Evolutionary conservation across 1,139 yeast genomes (phyloP).

Genomic region (Hemisphaericaspora xylofermentans): DNA sequence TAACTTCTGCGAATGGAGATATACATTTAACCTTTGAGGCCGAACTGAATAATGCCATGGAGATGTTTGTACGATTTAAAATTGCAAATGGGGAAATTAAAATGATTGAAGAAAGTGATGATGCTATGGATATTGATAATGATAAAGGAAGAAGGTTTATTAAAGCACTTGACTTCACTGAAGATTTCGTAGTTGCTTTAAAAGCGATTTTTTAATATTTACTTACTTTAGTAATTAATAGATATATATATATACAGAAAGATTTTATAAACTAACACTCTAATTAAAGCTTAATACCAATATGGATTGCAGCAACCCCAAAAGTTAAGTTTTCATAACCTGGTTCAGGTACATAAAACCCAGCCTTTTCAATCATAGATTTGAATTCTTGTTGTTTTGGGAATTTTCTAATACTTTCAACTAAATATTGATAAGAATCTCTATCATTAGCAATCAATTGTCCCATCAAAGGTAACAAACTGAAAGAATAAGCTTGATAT

Average conservation of each 20-base stretch:
- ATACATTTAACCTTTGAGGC: slow-evolving; percentile 26
- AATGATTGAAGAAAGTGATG: slow-evolving; percentile 6
- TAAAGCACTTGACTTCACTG: slow-evolving; percentile 30
- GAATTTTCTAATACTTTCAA: slow-evolving; percentile 87
- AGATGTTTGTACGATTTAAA: slow-evolving; percentile 21
- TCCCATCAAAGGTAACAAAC: slow-evolving; percentile 89
- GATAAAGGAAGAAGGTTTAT: slow-evolving; percentile 19
- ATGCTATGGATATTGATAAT: slow-evolving; percentile 23
- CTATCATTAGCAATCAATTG: slow-evolving; percentile 92
- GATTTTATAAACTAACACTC: not conserved
- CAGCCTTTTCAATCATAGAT: slow-evolving; percentile 90
- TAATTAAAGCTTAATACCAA: slow-evolving; percentile 75
- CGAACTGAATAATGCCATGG: slow-evolving; percentile 12
- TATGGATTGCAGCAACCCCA: slow-evolving; percentile 95
- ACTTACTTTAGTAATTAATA: slow-evolving; percentile 24
- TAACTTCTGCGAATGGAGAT: slow-evolving; percentile 22
- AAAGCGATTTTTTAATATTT: slow-evolving; percentile 11
- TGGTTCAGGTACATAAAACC: slow-evolving; percentile 79
- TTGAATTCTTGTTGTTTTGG: slow-evolving; percentile 92
- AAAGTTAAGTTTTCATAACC: slow-evolving; percentile 96
- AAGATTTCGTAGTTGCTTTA: slow-evolving; percentile 25
- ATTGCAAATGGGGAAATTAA: slow-evolving; percentile 33
- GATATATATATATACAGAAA: slow-evolving; percentile 1
- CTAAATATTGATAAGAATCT: slow-evolving; percentile 92
- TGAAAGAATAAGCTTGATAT: slow-evolving; percentile 87